Conservation (phyloP, 805 yeast genomes). For the Blastobotrys mokoenaii region DNA sequence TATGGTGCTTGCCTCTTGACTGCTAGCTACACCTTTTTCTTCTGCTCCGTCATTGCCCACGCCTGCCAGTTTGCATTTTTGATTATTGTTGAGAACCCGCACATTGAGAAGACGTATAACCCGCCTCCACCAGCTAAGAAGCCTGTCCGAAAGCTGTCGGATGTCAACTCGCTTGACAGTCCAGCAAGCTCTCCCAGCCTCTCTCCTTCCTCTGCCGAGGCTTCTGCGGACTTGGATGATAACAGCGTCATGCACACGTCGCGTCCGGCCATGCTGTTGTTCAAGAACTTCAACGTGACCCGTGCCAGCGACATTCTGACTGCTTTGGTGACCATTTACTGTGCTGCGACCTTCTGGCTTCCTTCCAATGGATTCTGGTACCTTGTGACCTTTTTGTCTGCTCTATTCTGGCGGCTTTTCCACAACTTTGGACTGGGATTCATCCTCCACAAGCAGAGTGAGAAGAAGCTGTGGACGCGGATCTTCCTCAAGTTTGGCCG, state of each 20-base stretch:
- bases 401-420: conserved; percentile 40
- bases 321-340: conserved; percentile 36
- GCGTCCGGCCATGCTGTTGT: conserved; percentile 39
- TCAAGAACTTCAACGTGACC: conserved; percentile 53
- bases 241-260: conserved; percentile 3
- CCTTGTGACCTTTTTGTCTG: conserved; percentile 31
- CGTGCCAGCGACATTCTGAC: conserved; percentile 53
- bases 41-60: conserved; percentile 68
- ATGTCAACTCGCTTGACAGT: conserved; percentile 1
- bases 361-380: conserved; percentile 27
- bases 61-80: conserved; percentile 67
- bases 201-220: not conserved
- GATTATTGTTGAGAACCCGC: conserved; percentile 75
- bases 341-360: conserved; percentile 30
- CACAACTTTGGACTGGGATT: conserved; percentile 44
- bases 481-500: conserved; percentile 56
- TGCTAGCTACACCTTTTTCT: conserved; percentile 60
- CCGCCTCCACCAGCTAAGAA: conserved; percentile 19
- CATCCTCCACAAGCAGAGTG: conserved; percentile 52
- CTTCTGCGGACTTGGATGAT: not conserved
- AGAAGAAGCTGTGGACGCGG: conserved; percentile 53
- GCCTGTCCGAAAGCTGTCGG: conserved; percentile 5
- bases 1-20: conserved; percentile 76
- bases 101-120: conserved; percentile 63
- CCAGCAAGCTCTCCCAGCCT: conserved; percentile 1